Base-by-base conservation (phyloP, 208 protist species). In the Crithidia bombi region DNA sequence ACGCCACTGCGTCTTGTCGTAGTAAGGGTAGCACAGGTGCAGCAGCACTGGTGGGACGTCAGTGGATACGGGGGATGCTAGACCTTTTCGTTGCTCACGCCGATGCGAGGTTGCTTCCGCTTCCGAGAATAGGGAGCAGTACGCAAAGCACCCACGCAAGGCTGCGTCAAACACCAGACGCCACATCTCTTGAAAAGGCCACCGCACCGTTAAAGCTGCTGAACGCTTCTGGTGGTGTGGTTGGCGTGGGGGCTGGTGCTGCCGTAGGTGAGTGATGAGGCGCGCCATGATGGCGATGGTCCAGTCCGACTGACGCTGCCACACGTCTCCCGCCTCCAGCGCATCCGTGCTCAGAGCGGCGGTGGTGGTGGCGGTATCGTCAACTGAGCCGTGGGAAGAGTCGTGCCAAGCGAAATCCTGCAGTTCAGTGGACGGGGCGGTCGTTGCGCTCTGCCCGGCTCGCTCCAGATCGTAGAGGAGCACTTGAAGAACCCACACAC, bases 1-100 rank as follows among this genome's bases (percentile, higher is more conserved):
- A 32, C 68, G 78, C 87, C 75, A 81, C 46, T 72, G 69, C 55
- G 69, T 25, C 25, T 65, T 69, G 33, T 71, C 63, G 57, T 75
- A 81, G 32, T 73, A 49, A 23, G 73, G 73, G 52, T 56, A 65
- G 55, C 43, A 69, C 49, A 79, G 61, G 32, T 33, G 51, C 25
- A 30, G 44, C 25, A 78, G 36, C 14, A 78, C 33, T 10, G 56
- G 64, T 7, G 65, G 59, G 9, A 21, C 49, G 3, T 43, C 11
- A 2, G 63, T 15, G 1, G 61, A 55, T 11, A 30, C 39, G 43
- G 1, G 11, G 17, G n/a, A n/a, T n/a, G n/a, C n/a, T n/a, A n/a
- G n/a, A n/a, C n/a, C n/a, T n/a, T n/a, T n/a, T n/a, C n/a, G n/a
- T n/a, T n/a, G n/a, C n/a, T n/a, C n/a, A n/a, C n/a, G n/a, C n/a